Evolutionary conservation across 192 early-diverging fungal species (phyloP).

Genomic region (Piromyces sp.): DNA sequence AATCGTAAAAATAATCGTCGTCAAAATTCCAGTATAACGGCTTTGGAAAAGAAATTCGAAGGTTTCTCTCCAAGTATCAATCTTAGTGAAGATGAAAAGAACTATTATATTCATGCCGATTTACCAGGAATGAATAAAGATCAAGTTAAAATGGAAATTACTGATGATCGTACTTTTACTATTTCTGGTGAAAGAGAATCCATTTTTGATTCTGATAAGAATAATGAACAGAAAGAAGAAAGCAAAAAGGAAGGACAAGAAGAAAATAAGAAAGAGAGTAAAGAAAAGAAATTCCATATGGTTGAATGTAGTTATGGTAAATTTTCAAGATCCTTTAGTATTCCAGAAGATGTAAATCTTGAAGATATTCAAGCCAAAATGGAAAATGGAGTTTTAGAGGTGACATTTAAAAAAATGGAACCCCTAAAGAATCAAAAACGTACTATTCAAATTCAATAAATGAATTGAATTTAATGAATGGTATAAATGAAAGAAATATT

Average conservation of each 20-base stretch:
- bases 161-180: not conserved
- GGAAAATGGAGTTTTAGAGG: not conserved
- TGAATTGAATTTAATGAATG: no score
- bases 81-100: no score
- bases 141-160: not conserved
- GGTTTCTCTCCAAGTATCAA: not conserved
- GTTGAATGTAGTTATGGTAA: not conserved
- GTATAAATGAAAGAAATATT: no score
- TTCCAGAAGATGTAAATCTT: not conserved
- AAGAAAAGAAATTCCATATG: not conserved
- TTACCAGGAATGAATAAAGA: no score
- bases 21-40: not conserved
- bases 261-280: not conserved
- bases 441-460: not conserved
- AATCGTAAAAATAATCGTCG: no score
- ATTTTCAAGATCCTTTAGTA: not conserved
- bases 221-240: not conserved
- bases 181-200: not conserved
- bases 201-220: not conserved
- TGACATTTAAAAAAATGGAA: not conserved
- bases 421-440: not conserved
- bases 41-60: not conserved
- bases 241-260: not conserved
- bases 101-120: no score
- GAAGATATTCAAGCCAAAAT: not conserved